Percentiles rank a stretch among this genome's conserved stretches.
Evolutionary conservation across 768 basidiomycete species (phyloP).

Genomic region (Cyathus striatus): DNA sequence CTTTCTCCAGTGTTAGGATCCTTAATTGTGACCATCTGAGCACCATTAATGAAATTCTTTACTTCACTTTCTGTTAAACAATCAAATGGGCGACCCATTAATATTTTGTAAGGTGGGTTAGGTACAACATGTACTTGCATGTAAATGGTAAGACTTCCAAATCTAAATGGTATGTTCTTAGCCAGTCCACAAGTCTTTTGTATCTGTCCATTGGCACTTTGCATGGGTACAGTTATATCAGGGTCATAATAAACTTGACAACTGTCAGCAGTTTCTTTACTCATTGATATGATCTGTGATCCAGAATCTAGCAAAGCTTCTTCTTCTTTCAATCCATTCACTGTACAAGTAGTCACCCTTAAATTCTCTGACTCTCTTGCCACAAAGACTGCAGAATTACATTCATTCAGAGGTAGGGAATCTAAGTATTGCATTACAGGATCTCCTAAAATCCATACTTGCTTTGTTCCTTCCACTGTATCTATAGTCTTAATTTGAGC

Average conservation of each 20-base stretch:
- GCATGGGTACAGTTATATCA: constrained; percentile 12
- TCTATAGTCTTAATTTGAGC: no score
- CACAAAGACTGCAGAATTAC: background rate
- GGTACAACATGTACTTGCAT: constrained; percentile 20
- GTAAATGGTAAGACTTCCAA: constrained; percentile 17
- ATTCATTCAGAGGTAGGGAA: background rate
- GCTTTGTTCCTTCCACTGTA: background rate
- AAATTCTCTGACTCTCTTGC: background rate
- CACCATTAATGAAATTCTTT: constrained; percentile 8
- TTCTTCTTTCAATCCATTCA: background rate
- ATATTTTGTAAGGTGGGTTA: constrained; percentile 15
- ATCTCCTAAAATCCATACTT: background rate
- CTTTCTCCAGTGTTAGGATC: constrained; percentile 12
- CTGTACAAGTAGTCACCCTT: background rate
- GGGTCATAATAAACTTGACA: constrained; percentile 14
- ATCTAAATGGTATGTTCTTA: constrained; percentile 13
- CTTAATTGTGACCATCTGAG: constrained; percentile 9
- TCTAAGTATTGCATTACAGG: background rate
- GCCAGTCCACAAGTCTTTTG: constrained; percentile 16
- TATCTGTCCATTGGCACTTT: constrained; percentile 15
- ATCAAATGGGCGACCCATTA: constrained; percentile 19
- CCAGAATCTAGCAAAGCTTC: constrained; percentile 14
- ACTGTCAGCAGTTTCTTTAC: constrained; percentile 10
- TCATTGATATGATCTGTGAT: constrained; percentile 21
- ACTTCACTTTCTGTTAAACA: constrained; percentile 8